Base-by-base conservation (phyloP, 306 rosid genomes). In the Mimosa bimucronata region DNA sequence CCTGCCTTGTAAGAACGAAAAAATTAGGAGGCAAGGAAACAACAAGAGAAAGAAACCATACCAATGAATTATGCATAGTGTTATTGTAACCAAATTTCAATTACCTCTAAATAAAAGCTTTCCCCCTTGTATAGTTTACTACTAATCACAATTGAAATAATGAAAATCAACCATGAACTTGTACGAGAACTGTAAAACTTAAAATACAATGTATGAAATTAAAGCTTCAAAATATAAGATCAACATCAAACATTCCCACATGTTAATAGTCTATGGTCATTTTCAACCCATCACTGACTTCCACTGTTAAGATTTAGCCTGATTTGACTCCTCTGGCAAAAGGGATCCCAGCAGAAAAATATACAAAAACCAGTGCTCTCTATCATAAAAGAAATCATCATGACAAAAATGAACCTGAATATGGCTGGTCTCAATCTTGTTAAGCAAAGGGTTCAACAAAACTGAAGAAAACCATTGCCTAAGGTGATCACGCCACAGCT, bases 391-490 rank as follows among this genome's bases (percentile, higher is more conserved):
- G 45, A 76, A 79, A 78, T 34, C n/a, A 37, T 38, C 80, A 72
- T 19, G 64, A 76, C 30, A 62, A 41, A 76, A 61, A 71, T 15
- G 73, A 74, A 94, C 98, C 98, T 92, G 94, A 85, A 85, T 58
- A 83, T 95, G 96, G 84, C 96, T 95, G 65, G 86, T 95, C 77
- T 95, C 92, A 7, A 90, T 89, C 92, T 95, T 92, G 80, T 79
- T 78, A 68, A 90, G 82, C 74, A 95, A 88, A 53, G 98, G 96
- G 79, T 87, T 90, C 52, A 95, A 92, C 91, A 95, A 73, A 78
- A 88, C 88, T 0, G 89, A 85, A 80, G 98, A 92, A 82, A 95
- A 89, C 98, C 97, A 92, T 73, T 92, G 97, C 85, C 98, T 91
- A 66, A 95, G 97, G 79, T 13, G 80, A 76, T 95, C 98, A 57